A percentile compares a stretch with the other conserved stretches of the same genome.
These are phyloP conservation scores for Melocanna baccifera DNA, from an alignment of 176 grass and related monocot genomes.

Conservation along the genomic window DNA sequence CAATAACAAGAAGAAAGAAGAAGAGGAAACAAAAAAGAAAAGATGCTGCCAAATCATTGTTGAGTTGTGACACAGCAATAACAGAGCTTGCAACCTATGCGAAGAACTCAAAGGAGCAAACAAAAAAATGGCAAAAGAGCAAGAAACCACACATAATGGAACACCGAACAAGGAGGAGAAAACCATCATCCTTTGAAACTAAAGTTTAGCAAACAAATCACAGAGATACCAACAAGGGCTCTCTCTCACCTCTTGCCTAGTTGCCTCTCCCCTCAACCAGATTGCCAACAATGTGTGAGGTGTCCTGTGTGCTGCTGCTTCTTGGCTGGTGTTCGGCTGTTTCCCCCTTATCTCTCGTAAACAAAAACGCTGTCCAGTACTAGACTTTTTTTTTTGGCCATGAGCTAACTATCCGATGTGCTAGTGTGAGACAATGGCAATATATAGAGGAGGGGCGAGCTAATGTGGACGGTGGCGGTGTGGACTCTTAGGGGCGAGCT, in stretches of 20 bases:
- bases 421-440: slow-evolving; percentile 21
- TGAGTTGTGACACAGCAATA: background rate
- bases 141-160: background rate
- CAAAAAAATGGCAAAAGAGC: background rate
- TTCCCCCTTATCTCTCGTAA: background rate
- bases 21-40: too few species aligned
- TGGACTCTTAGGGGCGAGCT: background rate
- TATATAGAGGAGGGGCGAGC: slow-evolving; percentile 24
- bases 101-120: background rate
- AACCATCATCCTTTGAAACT: background rate
- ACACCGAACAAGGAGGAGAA: background rate
- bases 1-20: background rate
- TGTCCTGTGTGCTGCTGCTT: background rate
- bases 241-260: slow-evolving; percentile 4
- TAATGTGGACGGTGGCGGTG: background rate
- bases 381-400: background rate
- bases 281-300: background rate
- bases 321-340: background rate
- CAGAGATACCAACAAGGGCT: background rate
- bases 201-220: background rate
- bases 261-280: background rate
- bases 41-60: background rate
- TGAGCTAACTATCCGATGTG: slow-evolving; percentile 19
- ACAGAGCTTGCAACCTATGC: background rate
- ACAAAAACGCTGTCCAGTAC: background rate